Evolutionary conservation across 2,329 filamentous ascomycete genomes (phyloP), one percentile per base, ranked within the genome.

Genomic region (Fusarium sp.): DNA sequence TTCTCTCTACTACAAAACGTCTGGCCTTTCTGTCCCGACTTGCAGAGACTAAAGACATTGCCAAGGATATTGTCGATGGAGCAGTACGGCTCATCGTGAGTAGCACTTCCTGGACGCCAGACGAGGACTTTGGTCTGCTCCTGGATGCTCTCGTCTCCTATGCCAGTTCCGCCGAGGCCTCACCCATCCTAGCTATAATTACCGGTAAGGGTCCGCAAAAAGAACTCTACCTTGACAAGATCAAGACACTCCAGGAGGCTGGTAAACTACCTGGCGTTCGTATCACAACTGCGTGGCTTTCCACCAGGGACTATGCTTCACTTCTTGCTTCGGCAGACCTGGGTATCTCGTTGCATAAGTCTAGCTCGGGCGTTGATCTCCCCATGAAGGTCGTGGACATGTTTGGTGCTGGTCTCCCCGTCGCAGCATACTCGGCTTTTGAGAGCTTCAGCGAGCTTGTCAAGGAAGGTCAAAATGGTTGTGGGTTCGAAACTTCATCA

Each of bases 301-400:
- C 90, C 14, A 92, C 93, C 10, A 86, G 90, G 61, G 93, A 97
- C 81, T 99, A 99, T 80, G 95, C 96, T 2, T 87, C 86, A 2
- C 87, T 99, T 8, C 90, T 99, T 35, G 93, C 92, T 16, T 92
- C 92, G 48, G 95, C 96, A 7, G 95, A 98, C 77, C 85, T 99
- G 1, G 96, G 96, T 15, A 90, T 99, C 30, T 97, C 94, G 63
- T 85, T 99, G 31, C 96, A 99, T 83, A 97, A 91, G 73, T 98
- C 95, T 20, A 97, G 93, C 74, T 97, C 94, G 6, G 96, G 96
- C 3, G 95, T 99, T 1, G 96, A 99, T 82, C 85, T 99, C 26
- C 96, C 96, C 0, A 99, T 99, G 96, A 99, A 99, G 83, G 95
- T 99, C 2, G 95, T 99, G 20, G 96, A 99, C 80, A 98, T 99